Evolutionary conservation across 768 basidiomycete genomes (phyloP).

Genomic region (Lactarius evosmus): DNA sequence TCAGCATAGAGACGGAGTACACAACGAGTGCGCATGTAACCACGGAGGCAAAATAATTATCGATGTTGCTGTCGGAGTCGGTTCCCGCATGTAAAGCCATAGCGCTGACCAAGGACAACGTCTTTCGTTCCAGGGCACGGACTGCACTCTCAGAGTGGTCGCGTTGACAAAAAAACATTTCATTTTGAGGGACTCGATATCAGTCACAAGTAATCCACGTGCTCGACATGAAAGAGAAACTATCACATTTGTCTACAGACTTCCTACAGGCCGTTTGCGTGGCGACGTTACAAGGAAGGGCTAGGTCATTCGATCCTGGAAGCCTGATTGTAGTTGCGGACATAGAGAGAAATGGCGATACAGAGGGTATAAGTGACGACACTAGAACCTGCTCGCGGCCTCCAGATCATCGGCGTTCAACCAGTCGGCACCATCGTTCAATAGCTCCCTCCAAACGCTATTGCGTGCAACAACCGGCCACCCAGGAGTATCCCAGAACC

Average conservation of each 20-base stretch:
- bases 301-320: not conserved
- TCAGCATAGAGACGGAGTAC: too few species aligned
- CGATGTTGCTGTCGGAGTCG: too few species aligned
- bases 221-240: not conserved
- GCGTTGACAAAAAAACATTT: not conserved
- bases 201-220: not conserved
- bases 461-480: conserved; percentile 46
- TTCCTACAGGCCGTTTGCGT: not conserved
- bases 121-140: not conserved
- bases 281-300: not conserved
- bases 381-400: conserved; percentile 39
- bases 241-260: not conserved
- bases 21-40: too few species aligned
- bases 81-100: not conserved
- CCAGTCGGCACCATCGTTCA: conserved; percentile 48
- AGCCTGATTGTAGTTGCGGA: not conserved
- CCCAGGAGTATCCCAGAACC: conserved; percentile 54
- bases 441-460: conserved; percentile 44
- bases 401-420: conserved; percentile 51
- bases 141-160: not conserved
- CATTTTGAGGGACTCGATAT: not conserved
- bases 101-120: not conserved
- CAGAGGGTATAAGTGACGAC: not conserved
- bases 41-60: not conserved
- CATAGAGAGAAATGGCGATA: not conserved